phyloP scores from a whole-genome alignment of 768 basidiomycete species.

The Coprinopsis cinerea region DNA sequence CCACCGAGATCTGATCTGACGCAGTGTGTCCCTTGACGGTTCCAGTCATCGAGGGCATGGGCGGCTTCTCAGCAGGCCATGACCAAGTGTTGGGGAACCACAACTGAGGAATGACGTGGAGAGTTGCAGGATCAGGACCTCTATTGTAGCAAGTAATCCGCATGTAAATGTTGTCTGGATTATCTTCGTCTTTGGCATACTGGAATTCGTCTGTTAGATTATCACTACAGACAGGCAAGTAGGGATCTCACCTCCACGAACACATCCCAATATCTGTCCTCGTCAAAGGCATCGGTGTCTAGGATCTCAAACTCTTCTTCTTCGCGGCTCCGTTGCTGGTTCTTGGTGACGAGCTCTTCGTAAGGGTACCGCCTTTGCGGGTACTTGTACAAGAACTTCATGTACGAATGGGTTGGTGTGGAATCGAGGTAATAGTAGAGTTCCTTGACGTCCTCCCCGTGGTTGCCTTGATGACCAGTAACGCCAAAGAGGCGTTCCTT shows the following conservation, averaged over 20 bases:
- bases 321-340: constrained; percentile 72
- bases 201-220: no score
- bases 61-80: constrained; percentile 69
- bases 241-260: constrained; percentile 78
- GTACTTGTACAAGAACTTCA: constrained; percentile 99
- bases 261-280: constrained; percentile 96
- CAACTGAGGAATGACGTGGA: constrained; percentile 92
- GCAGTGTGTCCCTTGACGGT: constrained; percentile 34
- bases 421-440: constrained; percentile 98
- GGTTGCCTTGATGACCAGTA: constrained; percentile 96
- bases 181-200: constrained; percentile 97
- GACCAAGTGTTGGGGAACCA: constrained; percentile 99
- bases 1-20: constrained; percentile 46
- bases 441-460: constrained; percentile 99
- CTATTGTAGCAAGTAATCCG: constrained; percentile 97
- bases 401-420: constrained; percentile 98
- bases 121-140: constrained; percentile 88
- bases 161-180: constrained; percentile 81
- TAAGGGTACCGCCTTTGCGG: constrained; percentile 91
- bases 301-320: constrained; percentile 91
- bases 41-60: constrained; percentile 55
- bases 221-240: neutral
- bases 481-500: constrained; percentile 97
- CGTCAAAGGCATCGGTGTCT: constrained; percentile 88
- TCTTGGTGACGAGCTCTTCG: constrained; percentile 87